phyloP scores from a whole-genome alignment of 768 basidiomycete species.

The Leccinum disarticulatum region DNA sequence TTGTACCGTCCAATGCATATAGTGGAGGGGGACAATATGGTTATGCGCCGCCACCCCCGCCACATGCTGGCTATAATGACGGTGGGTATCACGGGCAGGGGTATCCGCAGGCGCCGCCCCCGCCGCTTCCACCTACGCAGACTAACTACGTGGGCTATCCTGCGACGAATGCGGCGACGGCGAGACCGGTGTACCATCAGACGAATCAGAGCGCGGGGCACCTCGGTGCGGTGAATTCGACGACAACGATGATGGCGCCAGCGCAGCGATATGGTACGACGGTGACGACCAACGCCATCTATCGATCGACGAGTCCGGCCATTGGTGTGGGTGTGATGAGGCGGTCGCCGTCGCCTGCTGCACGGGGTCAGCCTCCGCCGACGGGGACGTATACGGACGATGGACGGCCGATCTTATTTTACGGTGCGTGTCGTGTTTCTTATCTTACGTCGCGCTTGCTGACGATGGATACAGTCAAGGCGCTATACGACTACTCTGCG shows the following conservation, averaged over 20 bases:
- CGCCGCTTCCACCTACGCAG: background rate
- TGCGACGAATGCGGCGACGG: background rate
- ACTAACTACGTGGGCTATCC: background rate
- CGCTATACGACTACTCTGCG: conserved; percentile 83
- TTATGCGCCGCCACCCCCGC: conserved; percentile 21
- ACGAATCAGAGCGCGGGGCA: conserved; percentile 23
- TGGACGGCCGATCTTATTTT: conserved; percentile 82
- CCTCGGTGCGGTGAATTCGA: background rate
- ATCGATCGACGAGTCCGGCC: conserved; percentile 45
- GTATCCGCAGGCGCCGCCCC: conserved; percentile 20
- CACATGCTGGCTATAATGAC: conserved; percentile 21
- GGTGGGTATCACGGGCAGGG: conserved; percentile 13
- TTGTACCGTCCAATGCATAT: conserved; percentile 16
- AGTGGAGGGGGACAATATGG: conserved; percentile 10
- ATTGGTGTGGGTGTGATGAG: conserved; percentile 12
- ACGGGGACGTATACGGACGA: conserved; percentile 81
- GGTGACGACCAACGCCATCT: conserved; percentile 22
- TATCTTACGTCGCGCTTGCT: background rate
- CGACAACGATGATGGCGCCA: conserved; percentile 1
- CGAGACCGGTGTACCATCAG: conserved; percentile 1
- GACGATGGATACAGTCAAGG: conserved; percentile 59
- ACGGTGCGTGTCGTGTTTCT: conserved; percentile 56
- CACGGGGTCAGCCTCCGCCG: conserved; percentile 42
- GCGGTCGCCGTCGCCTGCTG: conserved; percentile 51
- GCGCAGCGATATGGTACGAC: conserved; percentile 28